Base-by-base conservation (phyloP, 176 grass and related monocot species). In the Musa acuminata region DNA sequence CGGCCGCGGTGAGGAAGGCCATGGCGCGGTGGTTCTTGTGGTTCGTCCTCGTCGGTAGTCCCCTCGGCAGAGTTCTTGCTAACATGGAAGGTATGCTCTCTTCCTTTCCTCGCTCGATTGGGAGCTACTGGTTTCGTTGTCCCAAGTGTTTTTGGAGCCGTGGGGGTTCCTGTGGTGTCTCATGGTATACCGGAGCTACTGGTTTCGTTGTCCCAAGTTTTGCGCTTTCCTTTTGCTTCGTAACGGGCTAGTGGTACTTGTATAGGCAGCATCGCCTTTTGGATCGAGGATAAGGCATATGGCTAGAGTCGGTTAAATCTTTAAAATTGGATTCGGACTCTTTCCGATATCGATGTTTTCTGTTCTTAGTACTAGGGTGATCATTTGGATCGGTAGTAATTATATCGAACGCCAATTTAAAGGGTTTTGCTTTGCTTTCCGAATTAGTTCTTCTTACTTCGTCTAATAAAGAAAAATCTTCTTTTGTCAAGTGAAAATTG, bases 11-110 rank as follows among this genome's bases (percentile, higher is more conserved):
- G 25, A 35, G 24, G 4, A 26, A 67, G 24, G 13, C 6, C 64
- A 35, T 67, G 24, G 64, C 24, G 25, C 64, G 64, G 64, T 67
- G 26, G 64, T 43, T 67, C 64, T 16, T 67, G 64, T 67, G 64
- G 25, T 67, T 16, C 25, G 35, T 67, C 64, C 26, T 67, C 25
- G 26, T 35, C 25, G 43, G 26, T 35, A 16, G 25, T 43, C 3
- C 64, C 26, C 24, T 67, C 13, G 25, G 64, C 35, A 11, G 64
- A 12, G 64, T 67, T 67, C 11, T 67, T 14, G 24, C 26, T 1
- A 67, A 67, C 64, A 0, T 0, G 12, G 64, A 67, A 67, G 64
- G 64, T 67, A 26, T 13, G 22, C 12, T 65, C 26, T 26, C 12
- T 65, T 20, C 4, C 13, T 13, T 3, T 1, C 23, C 26, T 20